Evolutionary conservation across 768 basidiomycete genomes (phyloP), one percentile per base, ranked within the genome.

Genomic region (Rhodotorula taiwanensis): DNA sequence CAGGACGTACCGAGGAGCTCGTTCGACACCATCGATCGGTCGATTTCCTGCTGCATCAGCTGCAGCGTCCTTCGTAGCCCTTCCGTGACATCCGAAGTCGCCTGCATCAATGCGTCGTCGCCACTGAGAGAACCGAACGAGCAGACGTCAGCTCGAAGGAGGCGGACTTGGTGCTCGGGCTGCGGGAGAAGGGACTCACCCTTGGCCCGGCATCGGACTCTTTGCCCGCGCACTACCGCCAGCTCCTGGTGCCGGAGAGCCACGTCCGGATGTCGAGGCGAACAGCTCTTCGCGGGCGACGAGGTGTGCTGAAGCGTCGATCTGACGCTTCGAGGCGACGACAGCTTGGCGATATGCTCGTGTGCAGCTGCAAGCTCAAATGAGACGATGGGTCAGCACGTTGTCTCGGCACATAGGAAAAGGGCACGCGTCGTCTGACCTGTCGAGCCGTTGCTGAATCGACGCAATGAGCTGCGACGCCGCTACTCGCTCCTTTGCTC

Each of bases 31-130:
- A 93, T 88, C 0, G 89, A 92, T 28, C 84, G 83, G 72, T 97
- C 89, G 4, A 99, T 83, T 72, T 98, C 95, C 44, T 82, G 83
- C 76, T 94, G 89, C 89, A 99, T 89, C 7, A 90, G 77, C 18
- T 78, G 80, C 42, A 90, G 81, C 6, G 93, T 97, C 41, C 92
- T 82, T 51, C 88, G 84, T 14, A 98, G 79, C 6, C 89, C 84
- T 27, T 88, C 86, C 2, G 93, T 97, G 15, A 99, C 89, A 65
- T 92, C 83, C 64, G 87, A 82, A 58, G 85, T 89, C n/a, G 89
- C 85, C 67, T 84, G 84, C 86, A 92, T 91, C 18, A 99, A 80
- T 0, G 81, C 81, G 69, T 95, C 92, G 67, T 91, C 90, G 13
- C 86, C 87, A 50, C 70, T 43, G 36, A 36, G 11, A 2, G 48